A percentile compares a stretch with the other conserved stretches of the same genome.
These are phyloP conservation scores for Mucor irregularis DNA, from an alignment of 371 early-diverging fungal species.

Conservation along the genomic window DNA sequence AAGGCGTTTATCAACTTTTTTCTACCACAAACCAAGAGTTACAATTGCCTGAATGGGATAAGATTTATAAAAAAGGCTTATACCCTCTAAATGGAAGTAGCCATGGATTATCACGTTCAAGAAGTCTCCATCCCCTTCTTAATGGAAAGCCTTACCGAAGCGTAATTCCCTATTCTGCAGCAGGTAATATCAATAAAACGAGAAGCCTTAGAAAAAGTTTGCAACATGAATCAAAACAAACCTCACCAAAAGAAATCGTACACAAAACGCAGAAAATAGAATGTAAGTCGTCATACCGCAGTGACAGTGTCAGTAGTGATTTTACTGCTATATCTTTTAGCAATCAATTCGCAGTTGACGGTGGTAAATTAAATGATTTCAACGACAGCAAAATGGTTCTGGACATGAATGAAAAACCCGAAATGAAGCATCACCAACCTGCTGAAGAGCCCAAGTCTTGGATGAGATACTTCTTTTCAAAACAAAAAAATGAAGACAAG, in stretches of 20 bases:
- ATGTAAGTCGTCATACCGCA: not conserved
- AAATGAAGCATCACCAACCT: not conserved
- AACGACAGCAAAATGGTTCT: not conserved
- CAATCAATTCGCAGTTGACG: too few relatives aligned
- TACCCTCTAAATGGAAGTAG: constrained; percentile 64
- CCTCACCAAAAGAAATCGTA: too few relatives aligned
- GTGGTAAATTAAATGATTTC: too few relatives aligned
- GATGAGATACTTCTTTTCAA: not conserved
- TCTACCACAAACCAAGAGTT: constrained; percentile 66
- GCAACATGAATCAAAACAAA: too few relatives aligned
- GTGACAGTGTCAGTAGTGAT: not conserved
- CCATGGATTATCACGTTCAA: constrained; percentile 7
- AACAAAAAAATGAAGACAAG: too few relatives aligned
- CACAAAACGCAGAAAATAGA: too few relatives aligned
- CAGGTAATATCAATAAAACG: not conserved
- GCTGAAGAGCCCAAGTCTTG: not conserved
- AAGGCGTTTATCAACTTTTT: constrained; percentile 1
- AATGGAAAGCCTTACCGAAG: not conserved
- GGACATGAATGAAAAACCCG: not conserved
- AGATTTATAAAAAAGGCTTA: constrained; percentile 91
- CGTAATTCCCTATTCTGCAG: not conserved
- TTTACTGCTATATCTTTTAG: too few relatives aligned
- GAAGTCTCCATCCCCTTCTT: constrained; percentile 5
- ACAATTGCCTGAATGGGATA: constrained; percentile 66
- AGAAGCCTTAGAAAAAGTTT: not conserved